Percentiles rank a stretch among this genome's conserved stretches.
Conservation (phyloP, 2,329 filamentous ascomycete species). For the Tolypocladium ophioglossoides region DNA sequence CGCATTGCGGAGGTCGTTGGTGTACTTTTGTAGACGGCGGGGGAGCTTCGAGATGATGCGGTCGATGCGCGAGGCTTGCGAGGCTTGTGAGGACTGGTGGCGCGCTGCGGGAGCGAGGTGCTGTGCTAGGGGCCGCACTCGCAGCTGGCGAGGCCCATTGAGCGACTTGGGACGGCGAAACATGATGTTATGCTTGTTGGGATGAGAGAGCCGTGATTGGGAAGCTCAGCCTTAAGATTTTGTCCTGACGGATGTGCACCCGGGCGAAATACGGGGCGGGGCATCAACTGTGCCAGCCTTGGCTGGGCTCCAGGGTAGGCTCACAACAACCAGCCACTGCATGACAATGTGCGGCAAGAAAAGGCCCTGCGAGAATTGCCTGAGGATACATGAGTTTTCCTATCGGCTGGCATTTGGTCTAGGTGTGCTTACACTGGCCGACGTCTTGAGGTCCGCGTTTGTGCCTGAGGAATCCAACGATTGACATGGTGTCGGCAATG, state of each 20-base stretch:
- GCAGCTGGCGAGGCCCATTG: conserved; percentile 12
- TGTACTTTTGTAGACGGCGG: conserved; percentile 56
- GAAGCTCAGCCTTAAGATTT: background rate
- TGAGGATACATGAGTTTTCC: no score
- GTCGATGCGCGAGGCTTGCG: conserved; percentile 23
- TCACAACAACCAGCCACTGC: background rate
- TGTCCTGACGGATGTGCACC: background rate
- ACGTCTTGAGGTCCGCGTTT: no score
- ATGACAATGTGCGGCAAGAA: background rate
- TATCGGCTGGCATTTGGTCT: no score
- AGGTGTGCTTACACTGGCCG: no score
- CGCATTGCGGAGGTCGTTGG: conserved; percentile 58
- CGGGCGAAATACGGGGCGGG: background rate
- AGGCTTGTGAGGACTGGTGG: conserved; percentile 17
- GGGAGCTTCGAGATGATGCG: conserved; percentile 48
- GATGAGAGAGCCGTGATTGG: no score
- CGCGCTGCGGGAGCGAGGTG: conserved; percentile 7
- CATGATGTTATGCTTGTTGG: conserved; percentile 9
- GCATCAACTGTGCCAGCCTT: background rate
- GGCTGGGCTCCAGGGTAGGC: background rate
- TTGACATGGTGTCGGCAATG: no score
- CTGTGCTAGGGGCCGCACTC: conserved; percentile 2
- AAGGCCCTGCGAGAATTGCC: no score
- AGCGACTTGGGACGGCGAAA: conserved; percentile 10
- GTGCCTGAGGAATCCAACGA: no score